phyloP scores from a whole-genome alignment of 306 rosid species.

The Adenanthera pavonina region DNA sequence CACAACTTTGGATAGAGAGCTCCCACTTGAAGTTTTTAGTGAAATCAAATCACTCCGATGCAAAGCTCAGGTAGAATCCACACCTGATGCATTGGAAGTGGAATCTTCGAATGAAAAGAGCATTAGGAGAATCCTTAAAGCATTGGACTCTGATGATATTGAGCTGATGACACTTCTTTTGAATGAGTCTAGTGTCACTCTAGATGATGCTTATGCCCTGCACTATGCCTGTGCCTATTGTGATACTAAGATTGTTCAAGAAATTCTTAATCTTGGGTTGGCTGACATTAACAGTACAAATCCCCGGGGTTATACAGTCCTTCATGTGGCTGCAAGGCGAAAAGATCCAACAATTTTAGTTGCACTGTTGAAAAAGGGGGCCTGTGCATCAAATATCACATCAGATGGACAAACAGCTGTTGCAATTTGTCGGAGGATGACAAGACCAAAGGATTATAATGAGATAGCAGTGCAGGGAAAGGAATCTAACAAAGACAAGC shows the following conservation, averaged over 20 bases:
- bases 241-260: constrained; percentile 82
- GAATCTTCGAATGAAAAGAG: constrained; percentile 59
- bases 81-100: constrained; percentile 49
- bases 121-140: constrained; percentile 64
- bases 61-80: constrained; percentile 44
- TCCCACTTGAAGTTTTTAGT: constrained; percentile 58
- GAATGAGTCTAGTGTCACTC: constrained; percentile 66
- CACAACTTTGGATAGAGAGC: constrained; percentile 74
- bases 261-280: constrained; percentile 62
- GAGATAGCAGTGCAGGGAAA: constrained; percentile 54
- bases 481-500: constrained; percentile 80
- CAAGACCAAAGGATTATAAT: constrained; percentile 74
- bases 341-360: constrained; percentile 77
- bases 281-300: constrained; percentile 62
- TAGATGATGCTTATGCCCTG: constrained; percentile 76
- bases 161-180: constrained; percentile 79
- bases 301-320: constrained; percentile 66
- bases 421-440: constrained; percentile 84
- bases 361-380: constrained; percentile 70
- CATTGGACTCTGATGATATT: constrained; percentile 90
- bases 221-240: constrained; percentile 90
- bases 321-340: constrained; percentile 92
- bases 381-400: constrained; percentile 67
- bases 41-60: constrained; percentile 55
- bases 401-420: constrained; percentile 81